A percentile compares a stretch with the other conserved stretches of the same genome.
Conservation (phyloP, 2,329 filamentous ascomycete species). For the Gaeumannomyces sp. region DNA sequence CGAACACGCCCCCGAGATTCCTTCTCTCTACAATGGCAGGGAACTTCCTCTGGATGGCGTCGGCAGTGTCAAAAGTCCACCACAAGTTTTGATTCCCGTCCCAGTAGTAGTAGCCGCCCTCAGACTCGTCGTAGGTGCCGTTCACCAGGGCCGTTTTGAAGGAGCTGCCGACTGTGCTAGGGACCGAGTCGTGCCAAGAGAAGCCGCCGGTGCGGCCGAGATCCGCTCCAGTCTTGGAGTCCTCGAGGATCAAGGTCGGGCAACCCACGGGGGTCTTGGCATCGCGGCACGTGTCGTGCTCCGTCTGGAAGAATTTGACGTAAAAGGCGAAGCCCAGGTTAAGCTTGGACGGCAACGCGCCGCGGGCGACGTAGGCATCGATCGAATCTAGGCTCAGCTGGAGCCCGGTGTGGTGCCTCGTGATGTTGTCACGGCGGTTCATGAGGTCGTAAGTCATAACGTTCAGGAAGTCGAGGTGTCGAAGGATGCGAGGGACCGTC, state of each 20-base stretch:
- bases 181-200: constrained; percentile 52
- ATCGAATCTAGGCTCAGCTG: constrained; percentile 46
- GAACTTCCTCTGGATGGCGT: constrained; percentile 57
- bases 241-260: constrained; percentile 52
- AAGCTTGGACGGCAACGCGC: constrained; percentile 47
- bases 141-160: constrained; percentile 48
- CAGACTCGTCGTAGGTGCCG: constrained; percentile 48
- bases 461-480: constrained; percentile 60
- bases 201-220: constrained; percentile 46
- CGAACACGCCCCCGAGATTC: constrained; percentile 63
- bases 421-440: constrained; percentile 63
- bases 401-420: constrained; percentile 58
- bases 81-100: constrained; percentile 53
- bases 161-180: constrained; percentile 46
- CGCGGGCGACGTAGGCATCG: constrained; percentile 52
- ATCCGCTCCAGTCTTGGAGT: constrained; percentile 52
- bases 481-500: constrained; percentile 52
- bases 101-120: constrained; percentile 64
- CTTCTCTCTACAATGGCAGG: constrained; percentile 48
- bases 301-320: constrained; percentile 58
- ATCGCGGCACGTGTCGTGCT: constrained; percentile 31
- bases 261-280: constrained; percentile 46
- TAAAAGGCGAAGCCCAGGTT: constrained; percentile 66
- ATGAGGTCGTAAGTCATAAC: constrained; percentile 69
- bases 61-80: constrained; percentile 68